These are phyloP conservation scores for Chlamydomonas asymmetrica DNA, from an alignment of 139 green algal species.

Conservation along the genomic window DNA sequence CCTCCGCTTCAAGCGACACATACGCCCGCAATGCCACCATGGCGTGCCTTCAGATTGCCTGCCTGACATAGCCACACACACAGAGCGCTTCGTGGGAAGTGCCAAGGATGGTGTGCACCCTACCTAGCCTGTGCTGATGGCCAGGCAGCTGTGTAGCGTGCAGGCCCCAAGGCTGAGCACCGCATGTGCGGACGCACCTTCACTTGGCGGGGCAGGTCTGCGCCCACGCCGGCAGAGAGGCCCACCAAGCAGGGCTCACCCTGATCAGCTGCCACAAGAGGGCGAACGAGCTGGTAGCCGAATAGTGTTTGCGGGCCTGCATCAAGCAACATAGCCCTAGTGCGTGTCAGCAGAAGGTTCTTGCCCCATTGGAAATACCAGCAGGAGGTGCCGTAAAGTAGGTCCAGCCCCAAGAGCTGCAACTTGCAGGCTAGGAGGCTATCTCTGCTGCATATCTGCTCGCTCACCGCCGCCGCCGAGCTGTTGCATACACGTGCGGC, in stretches of 20 bases:
- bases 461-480: constrained; percentile 54
- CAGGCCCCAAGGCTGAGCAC: no score
- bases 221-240: constrained; percentile 49
- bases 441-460: background rate
- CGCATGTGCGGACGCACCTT: constrained; percentile 25
- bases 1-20: no score
- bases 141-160: no score
- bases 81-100: no score
- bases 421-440: background rate
- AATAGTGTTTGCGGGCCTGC: constrained; percentile 63
- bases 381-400: background rate
- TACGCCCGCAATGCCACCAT: background rate
- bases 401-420: no score
- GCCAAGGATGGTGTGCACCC: no score
- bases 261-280: no score
- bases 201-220: constrained; percentile 35
- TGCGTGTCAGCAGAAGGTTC: background rate
- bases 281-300: constrained; percentile 60
- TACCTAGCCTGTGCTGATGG: no score
- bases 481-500: constrained; percentile 52
- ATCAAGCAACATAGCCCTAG: background rate
- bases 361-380: background rate
- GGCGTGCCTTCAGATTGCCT: background rate
- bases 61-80: constrained; percentile 1
- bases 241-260: no score